Evolutionary conservation across 1,284 basidiomycete species (phyloP), one percentile per base, ranked within the genome.

Genomic region (Rhizoctonia solani): DNA sequence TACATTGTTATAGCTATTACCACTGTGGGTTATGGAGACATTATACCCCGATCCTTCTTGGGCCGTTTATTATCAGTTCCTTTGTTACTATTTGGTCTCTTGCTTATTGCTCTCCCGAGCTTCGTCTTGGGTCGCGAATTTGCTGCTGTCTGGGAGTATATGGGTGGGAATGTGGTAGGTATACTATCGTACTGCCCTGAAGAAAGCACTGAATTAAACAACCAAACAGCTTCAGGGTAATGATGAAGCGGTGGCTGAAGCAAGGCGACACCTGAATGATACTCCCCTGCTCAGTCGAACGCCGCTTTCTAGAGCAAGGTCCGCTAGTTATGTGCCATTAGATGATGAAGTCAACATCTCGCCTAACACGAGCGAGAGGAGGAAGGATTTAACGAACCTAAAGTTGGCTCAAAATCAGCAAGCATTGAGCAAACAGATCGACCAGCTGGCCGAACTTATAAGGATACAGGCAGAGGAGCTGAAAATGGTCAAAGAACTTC

Each of bases 41-140:
- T 70, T 34, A 63, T 53, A 29, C 66, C 65, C 14, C 32, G 68
- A 42, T 68, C 90, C 0, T 88, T 90, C 74, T 81, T 94, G 9
- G 92, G 93, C 1, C 86, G 91, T 5, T 79, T 95, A 39, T 80
- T 95, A 70, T 93, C 92, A 0, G 80, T 95, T 0, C 93, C 93
- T 0, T 81, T 95, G 21, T 85, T 95, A 50, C 83, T 92, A 23
- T 94, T 92, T 73, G 93, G 93, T 1, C 80, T 95, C 6, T 81
- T 95, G 0, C 81, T 95, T 46, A 93, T 95, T 73, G 93, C 93
- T 0, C 81, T 95, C 1, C 92, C 92, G 4, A 90, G 87, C 71
- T 95, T 95, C 72, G 92, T 95, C 0, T 84, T 95, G 5, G 93
- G 93, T 0, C 79, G 92, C 52, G 92, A 95, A 75, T 95, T 95